Percentiles rank a stretch among this genome's conserved stretches.
phyloP scores from a whole-genome alignment of 2,329 filamentous ascomycete genomes.

The Cladorrhinum sp. region DNA sequence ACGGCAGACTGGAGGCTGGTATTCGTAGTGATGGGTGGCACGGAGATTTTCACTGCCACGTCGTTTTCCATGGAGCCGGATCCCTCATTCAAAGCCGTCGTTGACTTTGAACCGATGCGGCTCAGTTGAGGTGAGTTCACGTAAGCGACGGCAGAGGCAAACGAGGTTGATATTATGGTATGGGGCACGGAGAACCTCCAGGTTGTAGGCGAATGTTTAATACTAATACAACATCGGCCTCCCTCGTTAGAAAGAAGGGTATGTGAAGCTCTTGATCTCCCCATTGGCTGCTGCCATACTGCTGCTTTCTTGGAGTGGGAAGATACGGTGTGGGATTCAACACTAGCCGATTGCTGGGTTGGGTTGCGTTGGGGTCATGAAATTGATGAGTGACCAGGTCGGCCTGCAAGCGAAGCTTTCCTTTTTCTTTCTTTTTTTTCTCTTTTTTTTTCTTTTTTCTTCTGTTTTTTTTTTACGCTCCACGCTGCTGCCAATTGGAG shows the following conservation, averaged over 20 bases:
- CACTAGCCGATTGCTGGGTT: slow-evolving; percentile 9
- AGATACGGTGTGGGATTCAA: slow-evolving; percentile 15
- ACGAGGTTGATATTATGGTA: background rate
- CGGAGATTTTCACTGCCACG: slow-evolving; percentile 13
- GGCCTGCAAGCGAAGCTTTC: background rate
- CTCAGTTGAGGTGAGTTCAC: slow-evolving; percentile 6
- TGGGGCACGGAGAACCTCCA: background rate
- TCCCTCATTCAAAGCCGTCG: slow-evolving; percentile 5
- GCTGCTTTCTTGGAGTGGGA: background rate
- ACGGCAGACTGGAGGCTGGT: slow-evolving; percentile 1
- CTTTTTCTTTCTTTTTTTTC: background rate
- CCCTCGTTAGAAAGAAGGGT: slow-evolving; percentile 3
- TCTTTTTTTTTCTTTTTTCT: background rate
- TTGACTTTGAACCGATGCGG: slow-evolving; percentile 6
- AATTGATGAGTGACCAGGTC: background rate
- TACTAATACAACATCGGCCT: too few relatives aligned
- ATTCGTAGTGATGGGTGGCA: slow-evolving; percentile 10
- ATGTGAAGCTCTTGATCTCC: slow-evolving; percentile 15
- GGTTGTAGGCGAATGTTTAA: background rate
- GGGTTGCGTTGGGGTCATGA: slow-evolving; percentile 6
- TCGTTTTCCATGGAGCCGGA: slow-evolving; percentile 8
- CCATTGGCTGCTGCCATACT: background rate
- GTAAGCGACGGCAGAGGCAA: slow-evolving; percentile 9
- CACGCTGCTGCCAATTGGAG: slow-evolving; percentile 7
- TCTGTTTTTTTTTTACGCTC: background rate